These are phyloP conservation scores for Fraxinus pennsylvanica DNA, from an alignment of 257 asterid species.

Conservation along the genomic window DNA sequence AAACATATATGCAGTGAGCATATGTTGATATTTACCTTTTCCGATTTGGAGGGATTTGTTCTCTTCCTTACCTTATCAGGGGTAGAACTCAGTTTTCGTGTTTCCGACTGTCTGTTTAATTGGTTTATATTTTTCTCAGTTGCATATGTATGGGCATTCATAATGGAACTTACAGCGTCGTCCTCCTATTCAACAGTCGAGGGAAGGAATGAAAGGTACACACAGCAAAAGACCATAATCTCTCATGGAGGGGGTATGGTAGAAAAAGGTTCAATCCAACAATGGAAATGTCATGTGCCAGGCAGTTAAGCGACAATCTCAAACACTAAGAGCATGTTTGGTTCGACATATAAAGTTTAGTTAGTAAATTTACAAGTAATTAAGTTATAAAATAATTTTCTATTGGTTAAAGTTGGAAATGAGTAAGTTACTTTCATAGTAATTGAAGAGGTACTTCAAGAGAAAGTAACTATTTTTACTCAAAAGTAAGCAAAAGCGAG, in stretches of 20 bases:
- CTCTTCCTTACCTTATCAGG: conserved; percentile 20
- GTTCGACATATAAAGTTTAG: background rate
- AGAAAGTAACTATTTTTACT: background rate
- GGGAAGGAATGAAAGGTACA: background rate
- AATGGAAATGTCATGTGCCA: background rate
- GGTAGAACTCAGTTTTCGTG: conserved; percentile 20
- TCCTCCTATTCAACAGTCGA: conserved; percentile 23
- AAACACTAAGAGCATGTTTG: background rate
- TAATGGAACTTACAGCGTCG: conserved; percentile 16
- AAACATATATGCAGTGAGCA: conserved; percentile 1
- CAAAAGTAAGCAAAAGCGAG: background rate
- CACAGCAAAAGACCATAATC: background rate
- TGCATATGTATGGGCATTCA: conserved; percentile 21
- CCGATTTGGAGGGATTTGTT: conserved; percentile 6
- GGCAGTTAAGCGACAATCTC: background rate
- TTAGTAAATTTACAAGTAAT: background rate
- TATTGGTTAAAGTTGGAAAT: background rate
- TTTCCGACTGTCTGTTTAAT: conserved; percentile 13
- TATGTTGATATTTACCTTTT: conserved; percentile 28
- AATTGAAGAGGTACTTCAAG: background rate
- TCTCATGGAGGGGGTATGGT: background rate
- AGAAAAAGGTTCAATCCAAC: background rate
- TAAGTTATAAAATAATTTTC: background rate
- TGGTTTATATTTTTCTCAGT: conserved; percentile 15
- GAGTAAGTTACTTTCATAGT: background rate